phyloP scores from a whole-genome alignment of 2,329 filamentous ascomycete genomes.

The Tolypocladium capitatum region DNA sequence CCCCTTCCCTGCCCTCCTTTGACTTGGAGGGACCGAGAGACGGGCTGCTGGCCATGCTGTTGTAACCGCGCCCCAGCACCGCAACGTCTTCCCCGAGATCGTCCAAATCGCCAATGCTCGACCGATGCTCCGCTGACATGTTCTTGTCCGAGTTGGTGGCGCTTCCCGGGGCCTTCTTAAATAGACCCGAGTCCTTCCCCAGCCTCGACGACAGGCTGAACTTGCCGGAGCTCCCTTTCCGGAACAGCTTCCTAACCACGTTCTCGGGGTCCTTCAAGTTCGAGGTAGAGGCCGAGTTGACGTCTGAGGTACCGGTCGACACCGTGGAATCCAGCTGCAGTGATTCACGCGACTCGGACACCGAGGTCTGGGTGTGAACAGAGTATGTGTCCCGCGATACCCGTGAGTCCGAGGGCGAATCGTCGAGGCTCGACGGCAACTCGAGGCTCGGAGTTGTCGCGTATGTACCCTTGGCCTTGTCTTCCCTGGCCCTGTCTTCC shows the following conservation, averaged over 20 bases:
- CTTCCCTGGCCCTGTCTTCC: constrained; percentile 22
- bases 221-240: constrained; percentile 53
- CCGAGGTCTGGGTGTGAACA: constrained; percentile 42
- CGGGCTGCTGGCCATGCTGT: constrained; percentile 44
- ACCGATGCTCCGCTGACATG: constrained; percentile 37
- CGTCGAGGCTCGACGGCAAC: constrained; percentile 22
- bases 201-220: constrained; percentile 47
- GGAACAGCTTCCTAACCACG: constrained; percentile 46
- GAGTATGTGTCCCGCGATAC: constrained; percentile 44
- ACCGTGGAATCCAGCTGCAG: constrained; percentile 39
- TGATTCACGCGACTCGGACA: constrained; percentile 48
- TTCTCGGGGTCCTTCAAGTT: constrained; percentile 39
- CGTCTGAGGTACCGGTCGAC: constrained; percentile 45
- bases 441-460: constrained; percentile 25
- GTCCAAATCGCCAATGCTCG: constrained; percentile 44
- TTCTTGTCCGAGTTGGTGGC: constrained; percentile 45
- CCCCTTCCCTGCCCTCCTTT: constrained; percentile 31
- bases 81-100: constrained; percentile 33
- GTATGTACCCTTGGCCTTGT: constrained; percentile 24
- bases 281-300: constrained; percentile 24
- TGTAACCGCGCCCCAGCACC: constrained; percentile 35
- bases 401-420: constrained; percentile 39
- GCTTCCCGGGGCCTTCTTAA: constrained; percentile 47
- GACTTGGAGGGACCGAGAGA: constrained; percentile 38
- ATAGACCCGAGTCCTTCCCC: constrained; percentile 39